Base-by-base conservation (phyloP, 2,329 filamentous ascomycete genomes). In the Cladosporium sp. region DNA sequence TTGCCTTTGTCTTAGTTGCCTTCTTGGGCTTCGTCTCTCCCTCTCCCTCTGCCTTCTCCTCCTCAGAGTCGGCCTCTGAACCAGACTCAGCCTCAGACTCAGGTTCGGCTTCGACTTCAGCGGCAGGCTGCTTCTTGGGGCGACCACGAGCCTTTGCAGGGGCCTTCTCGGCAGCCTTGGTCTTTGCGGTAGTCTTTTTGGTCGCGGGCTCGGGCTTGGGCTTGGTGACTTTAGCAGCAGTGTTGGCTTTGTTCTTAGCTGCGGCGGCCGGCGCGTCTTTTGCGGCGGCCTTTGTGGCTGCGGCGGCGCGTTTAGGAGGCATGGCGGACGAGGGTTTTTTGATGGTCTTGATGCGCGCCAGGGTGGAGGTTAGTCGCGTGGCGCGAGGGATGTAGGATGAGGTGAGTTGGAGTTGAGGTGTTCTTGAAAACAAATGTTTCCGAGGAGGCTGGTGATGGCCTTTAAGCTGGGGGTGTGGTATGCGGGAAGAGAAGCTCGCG, bases 161-260 rank as follows among this genome's bases (percentile, higher is more conserved):
- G 32, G 68, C 55, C 61, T 74, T 74, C 18, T 72, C 55, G 65
- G 72, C 70, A 47, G 71, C 57, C 62, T 74, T 75, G 34, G 30
- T 28, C 49, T 64, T 64, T 21, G 61, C 38, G n/a, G 76, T 72
- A 68, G 76, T 72, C 71, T 74, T 78, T 66, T 74, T 74, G 26
- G 70, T 62, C 7, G 70, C 59, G 30, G 71, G 44, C 47, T 38
- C 72, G 14, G 66, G 73, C 65, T 69, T 68, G 14, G 66, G 73
- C 65, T 69, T 68, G 5, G 69, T 69, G 49, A 68, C 67, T 64
- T 71, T 71, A 15, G 69, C 69, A 51, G 68, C 68, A 44, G 72
- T 66, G 68, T 72, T 73, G 59, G 69, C 69, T 55, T 65, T 65
- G 63, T 65, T 65, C 34, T 72, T 73, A 28, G 69, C 69, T 10